These are phyloP conservation scores for Leptographium radiaticola DNA, from an alignment of 2,329 filamentous ascomycete genomes.

Conservation along the genomic window DNA sequence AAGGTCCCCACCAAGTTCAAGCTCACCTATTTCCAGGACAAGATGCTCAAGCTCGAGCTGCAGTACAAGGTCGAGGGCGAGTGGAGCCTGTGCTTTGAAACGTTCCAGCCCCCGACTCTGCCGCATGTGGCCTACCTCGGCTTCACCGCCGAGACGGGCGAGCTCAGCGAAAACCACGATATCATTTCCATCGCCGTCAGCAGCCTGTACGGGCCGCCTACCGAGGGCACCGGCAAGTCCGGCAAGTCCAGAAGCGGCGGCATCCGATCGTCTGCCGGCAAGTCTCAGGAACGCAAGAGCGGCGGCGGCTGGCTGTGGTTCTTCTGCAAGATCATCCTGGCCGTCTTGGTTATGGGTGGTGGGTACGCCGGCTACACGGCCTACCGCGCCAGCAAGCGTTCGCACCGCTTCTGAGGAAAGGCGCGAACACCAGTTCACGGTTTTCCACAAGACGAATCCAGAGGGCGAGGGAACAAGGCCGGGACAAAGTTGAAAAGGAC, in stretches of 20 bases:
- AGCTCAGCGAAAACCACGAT: constrained; percentile 95
- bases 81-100: constrained; percentile 84
- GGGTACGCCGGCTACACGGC: constrained; percentile 77
- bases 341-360: constrained; percentile 56
- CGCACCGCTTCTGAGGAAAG: constrained; percentile 36
- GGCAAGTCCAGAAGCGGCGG: constrained; percentile 11
- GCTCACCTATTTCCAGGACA: constrained; percentile 94
- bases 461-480: neutral
- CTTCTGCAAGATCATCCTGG: constrained; percentile 70
- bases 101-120: constrained; percentile 56
- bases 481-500: neutral
- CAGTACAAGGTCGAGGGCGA: constrained; percentile 86
- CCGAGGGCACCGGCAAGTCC: constrained; percentile 14
- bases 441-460: neutral
- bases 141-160: constrained; percentile 82
- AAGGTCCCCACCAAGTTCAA: constrained; percentile 70
- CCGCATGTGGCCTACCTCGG: constrained; percentile 65
- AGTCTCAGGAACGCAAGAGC: constrained; percentile 28
- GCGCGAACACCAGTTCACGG: neutral
- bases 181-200: constrained; percentile 76
- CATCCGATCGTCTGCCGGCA: constrained; percentile 8
- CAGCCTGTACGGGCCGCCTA: constrained; percentile 65
- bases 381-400: constrained; percentile 56
- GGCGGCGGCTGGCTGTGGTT: constrained; percentile 47
- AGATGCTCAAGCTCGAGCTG: constrained; percentile 76